Percentiles rank a stretch among this genome's conserved stretches.
Evolutionary conservation across 2,329 filamentous ascomycete species (phyloP).

Genomic region (Fusarium sp.): DNA sequence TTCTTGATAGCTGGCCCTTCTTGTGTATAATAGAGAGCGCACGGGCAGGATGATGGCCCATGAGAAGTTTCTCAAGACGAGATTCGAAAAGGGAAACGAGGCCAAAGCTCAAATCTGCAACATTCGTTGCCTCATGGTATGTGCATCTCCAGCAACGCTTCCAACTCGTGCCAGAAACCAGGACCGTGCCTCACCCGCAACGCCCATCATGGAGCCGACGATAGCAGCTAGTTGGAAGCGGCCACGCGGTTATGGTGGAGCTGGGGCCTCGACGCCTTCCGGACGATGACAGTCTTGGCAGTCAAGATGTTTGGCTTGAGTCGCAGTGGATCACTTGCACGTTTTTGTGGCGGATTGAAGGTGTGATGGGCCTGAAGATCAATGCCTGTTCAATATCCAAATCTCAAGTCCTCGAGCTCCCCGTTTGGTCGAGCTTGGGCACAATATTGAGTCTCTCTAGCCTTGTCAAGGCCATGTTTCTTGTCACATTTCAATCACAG

Average conservation of each 20-base stretch:
- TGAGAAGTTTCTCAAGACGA: background rate
- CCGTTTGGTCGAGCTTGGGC: background rate
- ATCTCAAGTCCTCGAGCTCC: background rate
- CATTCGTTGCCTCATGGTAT: conserved; percentile 21
- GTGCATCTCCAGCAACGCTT: conserved; percentile 5
- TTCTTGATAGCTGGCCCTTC: background rate
- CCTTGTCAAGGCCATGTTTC: background rate
- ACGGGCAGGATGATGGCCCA: conserved; percentile 6
- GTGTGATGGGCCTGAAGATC: conserved; percentile 27
- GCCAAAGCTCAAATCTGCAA: conserved; percentile 10
- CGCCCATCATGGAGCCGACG: background rate
- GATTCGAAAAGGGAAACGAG: background rate
- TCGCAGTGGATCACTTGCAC: conserved; percentile 15
- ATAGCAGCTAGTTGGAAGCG: background rate
- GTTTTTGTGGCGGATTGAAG: conserved; percentile 12
- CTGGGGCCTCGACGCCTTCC: background rate
- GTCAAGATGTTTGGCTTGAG: background rate
- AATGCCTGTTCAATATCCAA: conserved; percentile 2
- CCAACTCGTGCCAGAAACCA: background rate
- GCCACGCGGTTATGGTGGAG: background rate
- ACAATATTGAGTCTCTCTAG: conserved; percentile 10
- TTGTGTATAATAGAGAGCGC: conserved; percentile 3
- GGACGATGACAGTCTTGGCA: background rate
- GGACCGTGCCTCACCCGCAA: conserved; percentile 2
- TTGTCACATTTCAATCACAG: conserved; percentile 25